These are phyloP conservation scores for Thielaviopsis euricoi DNA, from an alignment of 2,329 filamentous ascomycete genomes.

Conservation along the genomic window DNA sequence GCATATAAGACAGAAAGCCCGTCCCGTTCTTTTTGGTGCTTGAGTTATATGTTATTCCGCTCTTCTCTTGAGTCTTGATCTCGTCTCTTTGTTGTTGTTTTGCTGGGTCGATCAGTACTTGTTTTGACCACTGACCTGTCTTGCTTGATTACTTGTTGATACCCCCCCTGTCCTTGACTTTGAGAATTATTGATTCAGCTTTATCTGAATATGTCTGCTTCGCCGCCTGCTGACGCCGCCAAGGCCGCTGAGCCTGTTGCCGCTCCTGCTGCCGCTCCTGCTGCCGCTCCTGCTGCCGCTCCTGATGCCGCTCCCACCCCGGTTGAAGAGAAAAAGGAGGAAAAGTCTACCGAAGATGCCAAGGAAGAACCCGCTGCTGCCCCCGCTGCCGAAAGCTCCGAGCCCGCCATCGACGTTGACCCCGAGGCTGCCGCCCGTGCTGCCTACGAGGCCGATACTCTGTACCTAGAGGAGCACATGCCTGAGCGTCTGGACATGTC, in stretches of 20 bases:
- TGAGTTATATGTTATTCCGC: neutral
- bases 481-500: constrained; percentile 10
- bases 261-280: neutral
- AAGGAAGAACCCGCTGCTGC: neutral
- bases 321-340: neutral
- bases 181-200: neutral
- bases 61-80: neutral
- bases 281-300: neutral
- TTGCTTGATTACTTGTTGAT: too few relatives aligned
- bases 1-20: neutral
- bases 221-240: neutral
- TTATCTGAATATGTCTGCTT: constrained; percentile 1
- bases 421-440: constrained; percentile 1
- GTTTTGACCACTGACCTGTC: neutral
- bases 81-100: neutral
- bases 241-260: neutral
- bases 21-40: neutral
- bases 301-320: too few relatives aligned
- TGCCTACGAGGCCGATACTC: constrained; percentile 8
- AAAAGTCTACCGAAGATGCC: neutral
- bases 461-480: constrained; percentile 12
- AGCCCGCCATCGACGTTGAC: neutral
- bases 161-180: neutral
- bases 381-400: neutral
- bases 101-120: too few relatives aligned